Conservation (phyloP, 305 asterid genomes). For the Plantago coronopus region DNA sequence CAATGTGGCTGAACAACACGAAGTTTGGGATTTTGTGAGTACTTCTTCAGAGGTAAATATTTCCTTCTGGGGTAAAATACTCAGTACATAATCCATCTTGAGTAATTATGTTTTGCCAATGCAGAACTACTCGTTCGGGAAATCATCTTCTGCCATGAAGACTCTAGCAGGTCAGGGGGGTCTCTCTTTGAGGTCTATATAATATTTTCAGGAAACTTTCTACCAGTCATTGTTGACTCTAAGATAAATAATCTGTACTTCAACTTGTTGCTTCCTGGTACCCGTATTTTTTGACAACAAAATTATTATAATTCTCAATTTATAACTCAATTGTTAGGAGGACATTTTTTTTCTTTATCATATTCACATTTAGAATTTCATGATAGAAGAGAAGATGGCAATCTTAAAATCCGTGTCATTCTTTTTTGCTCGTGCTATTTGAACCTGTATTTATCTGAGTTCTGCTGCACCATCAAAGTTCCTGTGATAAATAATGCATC, state of each 20-base stretch:
- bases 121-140: slow-evolving; percentile 84
- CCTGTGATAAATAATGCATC: background rate
- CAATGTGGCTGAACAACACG: slow-evolving; percentile 94
- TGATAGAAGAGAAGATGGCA: too few relatives aligned
- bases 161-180: slow-evolving; percentile 67
- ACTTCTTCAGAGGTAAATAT: slow-evolving; percentile 68
- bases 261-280: slow-evolving; percentile 3
- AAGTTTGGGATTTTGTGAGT: slow-evolving; percentile 92
- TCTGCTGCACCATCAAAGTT: slow-evolving; percentile 14
- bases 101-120: slow-evolving; percentile 26
- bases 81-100: slow-evolving; percentile 18
- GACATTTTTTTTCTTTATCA: too few relatives aligned
- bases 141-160: slow-evolving; percentile 74
- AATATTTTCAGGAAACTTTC: slow-evolving; percentile 10
- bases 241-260: slow-evolving; percentile 1
- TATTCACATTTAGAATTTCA: too few relatives aligned
- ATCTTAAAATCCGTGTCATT: background rate
- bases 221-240: background rate
- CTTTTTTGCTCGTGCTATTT: background rate
- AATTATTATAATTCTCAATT: too few relatives aligned
- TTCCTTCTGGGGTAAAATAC: slow-evolving; percentile 10
- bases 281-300: too few relatives aligned
- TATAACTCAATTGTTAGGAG: too few relatives aligned
- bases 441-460: background rate
- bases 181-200: slow-evolving; percentile 18